phyloP scores from a whole-genome alignment of 2,329 filamentous ascomycete species.

The Fusarium sp. region DNA sequence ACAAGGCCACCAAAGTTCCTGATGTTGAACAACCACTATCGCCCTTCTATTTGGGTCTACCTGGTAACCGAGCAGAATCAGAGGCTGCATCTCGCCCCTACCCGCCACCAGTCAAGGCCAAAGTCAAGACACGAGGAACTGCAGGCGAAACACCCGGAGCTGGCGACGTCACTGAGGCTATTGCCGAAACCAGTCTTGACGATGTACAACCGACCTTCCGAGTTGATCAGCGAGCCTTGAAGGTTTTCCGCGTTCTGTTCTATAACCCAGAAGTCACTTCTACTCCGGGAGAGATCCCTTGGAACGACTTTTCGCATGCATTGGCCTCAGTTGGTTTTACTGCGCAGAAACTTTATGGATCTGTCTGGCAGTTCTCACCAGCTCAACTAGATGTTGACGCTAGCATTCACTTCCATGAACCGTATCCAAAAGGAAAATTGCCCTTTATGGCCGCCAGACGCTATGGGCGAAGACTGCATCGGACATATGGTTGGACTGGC shows the following conservation, averaged over 20 bases:
- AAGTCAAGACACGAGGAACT: conserved; percentile 40
- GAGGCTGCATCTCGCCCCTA: neutral
- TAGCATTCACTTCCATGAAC: conserved; percentile 73
- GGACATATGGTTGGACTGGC: conserved; percentile 66
- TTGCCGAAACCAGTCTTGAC: neutral
- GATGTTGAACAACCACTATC: conserved; percentile 47
- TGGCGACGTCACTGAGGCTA: neutral
- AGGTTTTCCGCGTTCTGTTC: conserved; percentile 61
- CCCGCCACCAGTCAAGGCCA: conserved; percentile 28
- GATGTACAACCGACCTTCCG: conserved; percentile 30
- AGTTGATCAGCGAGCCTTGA: conserved; percentile 54
- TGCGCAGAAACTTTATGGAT: conserved; percentile 72
- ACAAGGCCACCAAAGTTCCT: neutral
- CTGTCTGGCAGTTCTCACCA: conserved; percentile 72
- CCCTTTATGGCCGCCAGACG: conserved; percentile 62
- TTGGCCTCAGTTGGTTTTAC: conserved; percentile 66
- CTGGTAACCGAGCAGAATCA: neutral
- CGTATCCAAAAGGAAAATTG: conserved; percentile 69
- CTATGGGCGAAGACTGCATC: conserved; percentile 64
- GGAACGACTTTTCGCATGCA: conserved; percentile 69
- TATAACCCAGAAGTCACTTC: conserved; percentile 54
- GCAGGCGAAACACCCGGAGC: neutral
- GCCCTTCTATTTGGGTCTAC: conserved; percentile 34
- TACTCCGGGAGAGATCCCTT: conserved; percentile 64
- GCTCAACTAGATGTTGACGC: conserved; percentile 58